Evolutionary conservation across 495 filamentous ascomycete species (phyloP).

Genomic region (Aspergillus bridgeri): DNA sequence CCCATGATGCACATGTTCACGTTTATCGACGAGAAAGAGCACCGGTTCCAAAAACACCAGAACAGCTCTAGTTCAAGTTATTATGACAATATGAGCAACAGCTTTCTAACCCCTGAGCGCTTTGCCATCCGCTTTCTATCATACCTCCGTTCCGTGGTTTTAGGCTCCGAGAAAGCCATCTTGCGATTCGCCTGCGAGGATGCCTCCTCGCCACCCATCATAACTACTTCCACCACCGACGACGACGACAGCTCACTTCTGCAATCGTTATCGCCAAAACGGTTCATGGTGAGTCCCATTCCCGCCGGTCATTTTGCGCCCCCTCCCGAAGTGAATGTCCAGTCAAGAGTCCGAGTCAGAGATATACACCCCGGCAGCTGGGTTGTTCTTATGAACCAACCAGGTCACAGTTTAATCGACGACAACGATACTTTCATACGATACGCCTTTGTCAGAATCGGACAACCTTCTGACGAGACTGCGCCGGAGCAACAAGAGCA

Average conservation of each 20-base stretch:
- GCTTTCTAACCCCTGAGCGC: slow-evolving; percentile 9
- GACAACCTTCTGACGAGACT: slow-evolving; percentile 5
- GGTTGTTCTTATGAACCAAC: slow-evolving; percentile 16
- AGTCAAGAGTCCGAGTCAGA: slow-evolving; percentile 12
- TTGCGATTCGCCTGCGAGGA: slow-evolving; percentile 16
- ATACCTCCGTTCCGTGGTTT: slow-evolving; percentile 16
- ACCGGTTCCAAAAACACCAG: slow-evolving; percentile 3
- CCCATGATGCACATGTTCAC: slow-evolving; percentile 15
- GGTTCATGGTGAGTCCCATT: slow-evolving; percentile 10
- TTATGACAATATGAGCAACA: slow-evolving; percentile 15
- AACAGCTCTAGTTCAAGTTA: slow-evolving; percentile 1
- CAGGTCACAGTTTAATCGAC: background rate
- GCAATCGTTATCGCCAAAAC: background rate
- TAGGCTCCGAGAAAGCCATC: slow-evolving; percentile 16
- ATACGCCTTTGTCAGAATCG: slow-evolving; percentile 16
- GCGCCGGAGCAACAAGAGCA: slow-evolving; percentile 11
- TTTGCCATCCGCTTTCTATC: slow-evolving; percentile 17
- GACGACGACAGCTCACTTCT: background rate
- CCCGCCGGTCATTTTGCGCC: slow-evolving; percentile 11
- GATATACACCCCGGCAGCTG: slow-evolving; percentile 17
- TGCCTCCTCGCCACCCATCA: slow-evolving; percentile 6
- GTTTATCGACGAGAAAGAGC: slow-evolving; percentile 5
- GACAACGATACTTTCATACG: slow-evolving; percentile 9
- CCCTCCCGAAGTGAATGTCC: slow-evolving; percentile 4
- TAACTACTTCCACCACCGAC: background rate